Base-by-base conservation (phyloP, 1,139 yeast genomes). In the Blastobotrys petasosporus region DNA sequence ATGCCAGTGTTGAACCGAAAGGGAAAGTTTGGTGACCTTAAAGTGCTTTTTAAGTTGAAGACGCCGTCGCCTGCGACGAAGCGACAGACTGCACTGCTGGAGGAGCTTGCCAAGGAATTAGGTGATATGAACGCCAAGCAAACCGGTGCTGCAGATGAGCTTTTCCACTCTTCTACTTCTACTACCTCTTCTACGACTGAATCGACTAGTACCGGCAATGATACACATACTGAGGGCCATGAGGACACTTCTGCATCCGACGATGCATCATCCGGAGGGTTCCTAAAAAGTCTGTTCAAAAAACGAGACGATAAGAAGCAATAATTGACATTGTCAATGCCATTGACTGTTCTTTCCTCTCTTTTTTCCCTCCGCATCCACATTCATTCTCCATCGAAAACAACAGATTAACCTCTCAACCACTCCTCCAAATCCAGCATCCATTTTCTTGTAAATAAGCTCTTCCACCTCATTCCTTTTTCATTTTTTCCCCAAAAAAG, bases 81-180 rank as follows among this genome's bases (percentile, higher is more conserved):
- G n/a, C 83, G 92, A 1, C 96, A 92, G 64, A 81, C 81, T 8
- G 94, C 94, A n/a, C 71, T 92, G 48, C 74, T 94, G 58, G 99
- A 94, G 64, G 96, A 97, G 0, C 74, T 92, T 53, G 98, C 99
- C 1, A 96, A 87, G 61, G 83, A 95, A 2, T 76, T 84, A 46
- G 80, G 85, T 50, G 99, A 92, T 63, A 72, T 72, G 40, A 75
- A 74, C 29, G 97, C 98, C 2, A 84, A 77, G 34, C 35, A 30
- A 32, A 9, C 37, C 97, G 2, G 84, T 77, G 33, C 37, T 28
- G 32, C 20, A 35, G 23, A 20, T 4, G 25, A 20, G 25, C 25
- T 20, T 4, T 20, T 20, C 25, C 25, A 37, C 23, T 16, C 39
- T 35, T 9, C 31, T 30, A 16, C 39, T 35, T 9, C 31, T 36